Evolutionary conservation across 2,329 filamentous ascomycete species (phyloP).

Genomic region (Metarhizium robertsii): DNA sequence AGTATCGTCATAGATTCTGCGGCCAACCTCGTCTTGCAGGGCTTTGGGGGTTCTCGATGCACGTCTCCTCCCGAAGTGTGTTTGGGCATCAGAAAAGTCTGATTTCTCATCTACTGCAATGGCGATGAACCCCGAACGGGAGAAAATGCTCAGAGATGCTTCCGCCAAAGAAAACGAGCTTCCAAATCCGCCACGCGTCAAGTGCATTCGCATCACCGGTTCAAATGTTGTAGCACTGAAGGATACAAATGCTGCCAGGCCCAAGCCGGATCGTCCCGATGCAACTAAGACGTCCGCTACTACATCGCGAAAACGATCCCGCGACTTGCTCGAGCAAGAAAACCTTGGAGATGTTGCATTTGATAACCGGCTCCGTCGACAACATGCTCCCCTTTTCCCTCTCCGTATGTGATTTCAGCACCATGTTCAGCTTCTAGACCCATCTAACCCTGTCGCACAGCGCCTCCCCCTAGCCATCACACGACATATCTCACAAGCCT

Average conservation of each 20-base stretch:
- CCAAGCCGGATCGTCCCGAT: background rate
- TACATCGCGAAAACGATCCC: background rate
- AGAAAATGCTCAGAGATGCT: constrained; percentile 13
- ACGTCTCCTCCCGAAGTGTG: too few species aligned
- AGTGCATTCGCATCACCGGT: background rate
- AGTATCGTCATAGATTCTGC: too few species aligned
- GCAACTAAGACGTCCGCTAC: background rate
- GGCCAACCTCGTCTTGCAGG: too few species aligned
- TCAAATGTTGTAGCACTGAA: constrained; percentile 5
- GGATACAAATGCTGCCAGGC: background rate
- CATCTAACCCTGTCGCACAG: constrained; percentile 1
- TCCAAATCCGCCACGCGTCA: background rate
- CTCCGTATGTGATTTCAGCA: background rate
- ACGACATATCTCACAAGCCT: constrained; percentile 9
- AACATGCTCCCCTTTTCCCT: background rate
- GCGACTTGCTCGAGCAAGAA: background rate
- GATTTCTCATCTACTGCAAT: background rate
- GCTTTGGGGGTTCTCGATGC: too few species aligned
- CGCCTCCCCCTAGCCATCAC: constrained; percentile 4
- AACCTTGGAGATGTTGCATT: background rate
- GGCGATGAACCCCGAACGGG: constrained; percentile 19
- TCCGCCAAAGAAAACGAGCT: constrained; percentile 2
- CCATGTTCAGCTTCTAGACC: background rate
- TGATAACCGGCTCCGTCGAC: background rate
- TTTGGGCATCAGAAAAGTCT: too few species aligned